A percentile compares a stretch with the other conserved stretches of the same genome.
These are phyloP conservation scores for Pseudogymnoascus sp. DNA, from an alignment of 2,329 filamentous ascomycete genomes.

Conservation along the genomic window DNA sequence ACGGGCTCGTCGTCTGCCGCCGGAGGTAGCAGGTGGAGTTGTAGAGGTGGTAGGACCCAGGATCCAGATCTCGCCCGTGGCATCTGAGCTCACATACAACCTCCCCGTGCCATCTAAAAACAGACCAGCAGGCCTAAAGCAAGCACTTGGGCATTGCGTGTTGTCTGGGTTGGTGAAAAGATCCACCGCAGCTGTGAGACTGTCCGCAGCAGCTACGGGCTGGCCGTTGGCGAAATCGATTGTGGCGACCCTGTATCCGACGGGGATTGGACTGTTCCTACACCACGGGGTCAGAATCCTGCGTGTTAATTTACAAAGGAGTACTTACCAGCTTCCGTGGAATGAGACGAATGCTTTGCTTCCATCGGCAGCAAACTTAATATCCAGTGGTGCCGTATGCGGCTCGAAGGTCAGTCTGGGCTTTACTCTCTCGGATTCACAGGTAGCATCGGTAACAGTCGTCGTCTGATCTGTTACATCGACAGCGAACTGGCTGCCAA, in stretches of 20 bases:
- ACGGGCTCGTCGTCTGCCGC: not conserved
- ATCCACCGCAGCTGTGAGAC: slow-evolving; percentile 41
- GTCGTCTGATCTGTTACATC: slow-evolving; percentile 24
- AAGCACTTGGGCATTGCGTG: slow-evolving; percentile 44
- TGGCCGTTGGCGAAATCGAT: slow-evolving; percentile 37
- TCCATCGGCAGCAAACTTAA: slow-evolving; percentile 55
- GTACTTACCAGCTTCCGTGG: slow-evolving; percentile 59
- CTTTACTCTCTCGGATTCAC: slow-evolving; percentile 36
- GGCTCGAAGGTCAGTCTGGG: slow-evolving; percentile 56
- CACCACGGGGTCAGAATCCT: slow-evolving; percentile 16
- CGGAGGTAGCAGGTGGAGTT: not conserved
- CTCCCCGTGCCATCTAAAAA: slow-evolving; percentile 46
- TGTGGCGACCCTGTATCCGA: slow-evolving; percentile 39
- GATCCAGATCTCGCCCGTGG: slow-evolving; percentile 60
- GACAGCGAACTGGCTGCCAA: slow-evolving; percentile 45
- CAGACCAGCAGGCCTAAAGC: slow-evolving; percentile 57
- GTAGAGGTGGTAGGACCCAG: slow-evolving; percentile 26
- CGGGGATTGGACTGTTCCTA: slow-evolving; percentile 26
- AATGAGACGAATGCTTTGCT: slow-evolving; percentile 60
- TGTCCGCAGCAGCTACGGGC: slow-evolving; percentile 34
- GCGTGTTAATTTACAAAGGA: slow-evolving; percentile 5
- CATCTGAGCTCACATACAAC: slow-evolving; percentile 56
- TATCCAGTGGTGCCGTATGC: slow-evolving; percentile 65
- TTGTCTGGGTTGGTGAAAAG: slow-evolving; percentile 49
- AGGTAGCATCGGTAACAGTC: slow-evolving; percentile 39